Percentiles rank a stretch among this genome's conserved stretches.
Conservation (phyloP, 257 asterid genomes). For the Sherardia arvensis region DNA sequence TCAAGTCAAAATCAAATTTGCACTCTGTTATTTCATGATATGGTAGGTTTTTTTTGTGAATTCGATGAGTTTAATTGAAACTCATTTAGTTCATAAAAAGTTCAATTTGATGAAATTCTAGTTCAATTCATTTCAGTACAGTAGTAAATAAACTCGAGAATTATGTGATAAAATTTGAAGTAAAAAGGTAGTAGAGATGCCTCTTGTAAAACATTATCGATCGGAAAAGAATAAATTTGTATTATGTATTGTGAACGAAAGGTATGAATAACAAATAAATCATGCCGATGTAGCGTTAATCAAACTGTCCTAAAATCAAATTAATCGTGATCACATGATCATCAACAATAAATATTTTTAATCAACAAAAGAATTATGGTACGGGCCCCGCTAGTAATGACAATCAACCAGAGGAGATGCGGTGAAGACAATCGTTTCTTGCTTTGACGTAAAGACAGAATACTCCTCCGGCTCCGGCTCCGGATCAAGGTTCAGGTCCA, state of each 20-base stretch:
- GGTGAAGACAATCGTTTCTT: conserved; percentile 63
- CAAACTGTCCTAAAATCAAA: background rate
- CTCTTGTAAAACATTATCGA: background rate
- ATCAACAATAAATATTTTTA: background rate
- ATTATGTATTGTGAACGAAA: background rate
- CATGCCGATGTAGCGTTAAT: background rate
- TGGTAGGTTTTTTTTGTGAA: no score
- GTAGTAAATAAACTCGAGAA: no score
- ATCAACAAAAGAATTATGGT: conserved; percentile 21
- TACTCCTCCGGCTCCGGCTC: conserved; percentile 64
- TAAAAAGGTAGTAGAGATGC: no score
- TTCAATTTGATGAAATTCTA: no score
- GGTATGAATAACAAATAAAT: background rate
- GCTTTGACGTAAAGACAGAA: conserved; percentile 32
- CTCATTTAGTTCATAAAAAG: no score
- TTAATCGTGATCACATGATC: background rate
- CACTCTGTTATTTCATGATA: no score
- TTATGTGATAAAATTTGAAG: no score
- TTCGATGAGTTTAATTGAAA: no score
- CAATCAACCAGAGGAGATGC: conserved; percentile 77
- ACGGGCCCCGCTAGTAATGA: conserved; percentile 30
- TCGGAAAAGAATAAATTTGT: background rate
- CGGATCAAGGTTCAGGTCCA: conserved; percentile 78
- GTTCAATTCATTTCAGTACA: no score
- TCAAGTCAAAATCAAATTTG: no score